Evolutionary conservation across 768 basidiomycete genomes (phyloP).

Genomic region (Coprinopsis cinerea): DNA sequence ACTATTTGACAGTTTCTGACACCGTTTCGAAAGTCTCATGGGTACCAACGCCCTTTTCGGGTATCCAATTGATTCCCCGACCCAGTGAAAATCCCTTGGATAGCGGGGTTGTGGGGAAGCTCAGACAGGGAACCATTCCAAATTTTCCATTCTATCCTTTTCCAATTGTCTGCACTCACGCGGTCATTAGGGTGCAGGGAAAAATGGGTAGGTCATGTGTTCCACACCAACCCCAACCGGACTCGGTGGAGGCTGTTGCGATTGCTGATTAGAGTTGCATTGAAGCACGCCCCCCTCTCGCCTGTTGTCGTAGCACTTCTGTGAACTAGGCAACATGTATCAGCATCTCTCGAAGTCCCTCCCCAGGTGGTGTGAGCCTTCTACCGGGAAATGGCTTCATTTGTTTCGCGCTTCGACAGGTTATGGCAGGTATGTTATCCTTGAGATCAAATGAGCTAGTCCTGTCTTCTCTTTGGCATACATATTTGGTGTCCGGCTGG

Average conservation of each 20-base stretch:
- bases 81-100: not conserved
- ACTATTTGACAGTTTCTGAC: constrained; percentile 3
- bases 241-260: too few species aligned
- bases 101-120: not conserved
- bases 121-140: not conserved
- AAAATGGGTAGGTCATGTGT: not conserved
- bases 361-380: not conserved
- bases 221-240: too few species aligned
- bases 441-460: too few species aligned
- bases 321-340: not conserved
- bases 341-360: not conserved
- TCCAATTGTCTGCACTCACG: not conserved
- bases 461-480: too few species aligned
- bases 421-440: too few species aligned
- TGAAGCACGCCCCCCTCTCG: too few species aligned
- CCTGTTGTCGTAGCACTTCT: too few species aligned
- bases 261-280: too few species aligned
- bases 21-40: constrained; percentile 2
- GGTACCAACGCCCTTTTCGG: not conserved
- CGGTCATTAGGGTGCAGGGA: not conserved
- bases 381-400: too few species aligned
- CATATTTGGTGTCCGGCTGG: too few species aligned
- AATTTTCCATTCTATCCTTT: not conserved
- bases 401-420: too few species aligned
- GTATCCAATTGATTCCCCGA: not conserved